Conservation (phyloP, 2,329 filamentous ascomycete genomes). For the Podosphaera xanthii region DNA sequence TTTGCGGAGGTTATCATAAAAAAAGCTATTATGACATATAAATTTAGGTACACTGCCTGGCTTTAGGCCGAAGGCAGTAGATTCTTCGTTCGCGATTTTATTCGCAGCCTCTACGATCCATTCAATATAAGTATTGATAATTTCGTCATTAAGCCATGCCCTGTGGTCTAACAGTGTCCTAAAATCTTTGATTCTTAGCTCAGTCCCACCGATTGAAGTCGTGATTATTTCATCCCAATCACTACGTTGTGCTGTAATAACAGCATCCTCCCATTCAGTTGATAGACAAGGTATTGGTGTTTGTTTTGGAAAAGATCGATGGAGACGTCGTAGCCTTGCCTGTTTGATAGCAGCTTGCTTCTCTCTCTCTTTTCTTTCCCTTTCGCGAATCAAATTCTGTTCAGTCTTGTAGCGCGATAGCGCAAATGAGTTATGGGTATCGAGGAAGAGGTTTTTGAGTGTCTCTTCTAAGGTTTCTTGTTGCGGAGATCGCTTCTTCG, state of each 20-base stretch:
- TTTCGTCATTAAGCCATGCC: slow-evolving; percentile 56
- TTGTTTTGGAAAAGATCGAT: slow-evolving; percentile 9
- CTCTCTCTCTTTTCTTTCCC: slow-evolving; percentile 4
- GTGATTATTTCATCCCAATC: slow-evolving; percentile 18
- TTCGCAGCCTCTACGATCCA: slow-evolving; percentile 38
- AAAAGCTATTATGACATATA: slow-evolving; percentile 41
- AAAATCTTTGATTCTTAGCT: slow-evolving; percentile 36
- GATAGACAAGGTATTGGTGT: slow-evolving; percentile 15
- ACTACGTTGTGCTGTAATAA: slow-evolving; percentile 15
- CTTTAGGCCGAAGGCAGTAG: slow-evolving; percentile 11
- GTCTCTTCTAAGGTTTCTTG: background rate
- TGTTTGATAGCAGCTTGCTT: slow-evolving; percentile 6
- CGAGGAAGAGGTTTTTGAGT: background rate
- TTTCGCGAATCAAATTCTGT: background rate
- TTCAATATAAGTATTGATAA: slow-evolving; percentile 43
- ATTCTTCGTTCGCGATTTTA: slow-evolving; percentile 24
- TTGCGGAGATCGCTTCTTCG: background rate
- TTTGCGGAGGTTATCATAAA: slow-evolving; percentile 31
- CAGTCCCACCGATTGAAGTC: slow-evolving; percentile 25
- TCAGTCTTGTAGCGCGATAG: background rate
- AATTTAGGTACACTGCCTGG: slow-evolving; percentile 31
- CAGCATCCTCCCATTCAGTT: slow-evolving; percentile 18
- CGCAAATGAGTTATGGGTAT: background rate
- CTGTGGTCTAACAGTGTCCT: slow-evolving; percentile 31
- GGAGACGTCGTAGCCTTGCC: slow-evolving; percentile 10